A percentile compares a stretch with the other conserved stretches of the same genome.
Conservation (phyloP, 176 grass and related monocot species). For the Zoysia japonica region DNA sequence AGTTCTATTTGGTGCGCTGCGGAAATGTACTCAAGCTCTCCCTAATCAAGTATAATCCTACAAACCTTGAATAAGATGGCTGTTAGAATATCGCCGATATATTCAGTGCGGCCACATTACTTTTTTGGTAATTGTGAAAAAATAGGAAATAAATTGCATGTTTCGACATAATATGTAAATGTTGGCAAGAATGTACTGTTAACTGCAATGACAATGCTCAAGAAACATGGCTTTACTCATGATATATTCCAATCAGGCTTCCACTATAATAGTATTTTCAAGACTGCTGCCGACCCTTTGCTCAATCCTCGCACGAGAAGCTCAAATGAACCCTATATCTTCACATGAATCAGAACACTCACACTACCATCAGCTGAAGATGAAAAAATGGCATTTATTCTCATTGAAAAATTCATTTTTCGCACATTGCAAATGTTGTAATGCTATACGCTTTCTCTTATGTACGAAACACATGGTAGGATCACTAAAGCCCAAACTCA, state of each 20-base stretch:
- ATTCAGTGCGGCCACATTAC: background rate
- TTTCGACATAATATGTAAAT: background rate
- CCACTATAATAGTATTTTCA: too few species aligned
- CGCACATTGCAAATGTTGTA: background rate
- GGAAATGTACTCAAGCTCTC: conserved; percentile 82
- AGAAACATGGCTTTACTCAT: background rate
- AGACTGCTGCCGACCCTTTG: background rate
- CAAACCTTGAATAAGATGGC: conserved; percentile 16
- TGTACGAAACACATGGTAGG: background rate
- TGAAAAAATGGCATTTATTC: background rate
- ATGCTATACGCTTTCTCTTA: background rate
- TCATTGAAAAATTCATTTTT: background rate
- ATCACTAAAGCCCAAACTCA: background rate
- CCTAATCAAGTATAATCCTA: conserved; percentile 88
- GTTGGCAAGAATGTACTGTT: background rate
- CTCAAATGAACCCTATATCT: background rate
- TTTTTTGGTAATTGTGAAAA: background rate
- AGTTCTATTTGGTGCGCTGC: conserved; percentile 84
- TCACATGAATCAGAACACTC: background rate
- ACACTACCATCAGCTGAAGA: background rate
- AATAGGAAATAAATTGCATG: background rate
- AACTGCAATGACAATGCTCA: background rate
- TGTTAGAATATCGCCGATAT: conserved; percentile 2
- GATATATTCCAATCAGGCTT: background rate
- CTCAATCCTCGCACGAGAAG: background rate